These are phyloP conservation scores for Aspergillus versicolor DNA, from an alignment of 2,329 filamentous ascomycete genomes.

Conservation along the genomic window DNA sequence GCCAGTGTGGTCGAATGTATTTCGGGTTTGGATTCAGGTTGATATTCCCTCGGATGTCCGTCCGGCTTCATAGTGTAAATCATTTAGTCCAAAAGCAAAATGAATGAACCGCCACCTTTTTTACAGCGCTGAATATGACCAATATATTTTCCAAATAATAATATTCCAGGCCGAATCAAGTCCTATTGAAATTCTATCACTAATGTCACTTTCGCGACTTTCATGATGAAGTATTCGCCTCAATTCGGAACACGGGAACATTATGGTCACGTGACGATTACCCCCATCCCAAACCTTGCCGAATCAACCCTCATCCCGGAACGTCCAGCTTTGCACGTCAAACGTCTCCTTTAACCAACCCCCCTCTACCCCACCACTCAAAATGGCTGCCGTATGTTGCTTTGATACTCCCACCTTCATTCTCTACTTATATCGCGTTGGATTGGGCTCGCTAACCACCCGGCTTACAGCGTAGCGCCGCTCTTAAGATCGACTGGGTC, in stretches of 20 bases:
- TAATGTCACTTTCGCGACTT: background rate
- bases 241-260: constrained; percentile 29
- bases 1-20: constrained; percentile 27
- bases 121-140: background rate
- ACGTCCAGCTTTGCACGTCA: constrained; percentile 36
- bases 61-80: constrained; percentile 36
- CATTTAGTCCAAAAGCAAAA: constrained; percentile 33
- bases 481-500: constrained; percentile 98
- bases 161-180: background rate
- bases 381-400: constrained; percentile 45
- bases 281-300: constrained; percentile 39
- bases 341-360: constrained; percentile 31
- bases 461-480: constrained; percentile 78
- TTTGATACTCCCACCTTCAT: background rate
- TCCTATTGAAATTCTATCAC: background rate
- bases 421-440: background rate
- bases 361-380: constrained; percentile 30
- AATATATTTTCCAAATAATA: background rate
- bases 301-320: constrained; percentile 37
- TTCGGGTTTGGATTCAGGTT: constrained; percentile 28
- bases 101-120: constrained; percentile 19
- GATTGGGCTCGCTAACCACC: constrained; percentile 23
- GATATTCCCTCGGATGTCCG: constrained; percentile 26
- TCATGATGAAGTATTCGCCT: constrained; percentile 11
- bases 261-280: constrained; percentile 30